phyloP scores from a whole-genome alignment of 352 stramenopile genomes.

The Phytophthora fragariae region DNA sequence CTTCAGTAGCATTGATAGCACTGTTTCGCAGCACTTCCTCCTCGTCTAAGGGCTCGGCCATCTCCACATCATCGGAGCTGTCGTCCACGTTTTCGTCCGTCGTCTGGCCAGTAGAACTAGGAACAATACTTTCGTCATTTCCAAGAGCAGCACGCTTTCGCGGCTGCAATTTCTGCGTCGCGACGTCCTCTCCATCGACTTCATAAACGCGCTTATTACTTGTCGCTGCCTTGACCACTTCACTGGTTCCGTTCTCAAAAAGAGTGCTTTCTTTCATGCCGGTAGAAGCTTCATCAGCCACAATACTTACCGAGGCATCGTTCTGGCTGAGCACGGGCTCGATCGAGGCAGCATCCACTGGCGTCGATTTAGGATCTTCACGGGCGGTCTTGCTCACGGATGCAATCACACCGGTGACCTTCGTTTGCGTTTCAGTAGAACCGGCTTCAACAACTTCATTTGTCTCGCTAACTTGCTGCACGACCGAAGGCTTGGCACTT shows the following conservation, averaged over 20 bases:
- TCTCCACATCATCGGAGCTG: slow-evolving; percentile 47
- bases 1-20: slow-evolving; percentile 18
- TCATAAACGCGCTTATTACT: slow-evolving; percentile 32
- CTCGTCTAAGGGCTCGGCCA: slow-evolving; percentile 31
- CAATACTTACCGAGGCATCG: not conserved
- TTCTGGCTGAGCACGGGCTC: slow-evolving; percentile 1
- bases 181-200: slow-evolving; percentile 7
- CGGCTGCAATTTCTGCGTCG: slow-evolving; percentile 6
- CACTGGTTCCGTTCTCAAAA: not conserved
- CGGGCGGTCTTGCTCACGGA: not conserved
- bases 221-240: not conserved
- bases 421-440: not conserved
- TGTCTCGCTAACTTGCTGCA: not conserved
- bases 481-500: not conserved
- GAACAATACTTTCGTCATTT: not conserved
- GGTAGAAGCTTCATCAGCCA: not conserved
- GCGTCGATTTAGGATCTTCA: not conserved
- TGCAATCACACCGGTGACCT: not conserved
- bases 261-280: not conserved
- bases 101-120: slow-evolving; percentile 25
- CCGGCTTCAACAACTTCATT: not conserved
- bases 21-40: slow-evolving; percentile 30
- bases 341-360: slow-evolving; percentile 1
- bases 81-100: slow-evolving; percentile 40
- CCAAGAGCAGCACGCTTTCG: slow-evolving; percentile 34